These are phyloP conservation scores for Rhodotorula sp. DNA, from an alignment of 1,284 basidiomycete genomes.

Conservation along the genomic window DNA sequence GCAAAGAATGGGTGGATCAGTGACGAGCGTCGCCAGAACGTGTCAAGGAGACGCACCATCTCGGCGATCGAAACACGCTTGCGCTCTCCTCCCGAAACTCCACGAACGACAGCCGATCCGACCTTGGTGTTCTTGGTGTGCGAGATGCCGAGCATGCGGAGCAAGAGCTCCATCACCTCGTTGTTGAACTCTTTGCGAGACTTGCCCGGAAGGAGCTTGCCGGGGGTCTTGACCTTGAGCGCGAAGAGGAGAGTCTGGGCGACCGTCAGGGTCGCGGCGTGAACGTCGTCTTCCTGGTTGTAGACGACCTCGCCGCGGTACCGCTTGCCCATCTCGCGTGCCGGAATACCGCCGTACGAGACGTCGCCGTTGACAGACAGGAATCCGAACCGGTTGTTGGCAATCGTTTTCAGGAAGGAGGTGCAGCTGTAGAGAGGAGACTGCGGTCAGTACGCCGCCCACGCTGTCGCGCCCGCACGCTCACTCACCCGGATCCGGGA, in stretches of 20 bases:
- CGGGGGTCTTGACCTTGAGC: constrained; percentile 57
- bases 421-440: constrained; percentile 42
- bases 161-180: constrained; percentile 57
- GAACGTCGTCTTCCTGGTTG: constrained; percentile 56
- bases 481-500: constrained; percentile 46
- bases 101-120: constrained; percentile 29
- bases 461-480: not conserved
- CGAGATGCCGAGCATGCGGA: constrained; percentile 62
- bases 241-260: constrained; percentile 60
- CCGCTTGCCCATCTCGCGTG: constrained; percentile 55
- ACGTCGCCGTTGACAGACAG: constrained; percentile 56
- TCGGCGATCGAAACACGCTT: constrained; percentile 64
- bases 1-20: not conserved
- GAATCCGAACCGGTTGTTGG: constrained; percentile 48
- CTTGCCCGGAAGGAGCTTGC: constrained; percentile 56
- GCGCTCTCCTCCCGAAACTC: constrained; percentile 51
- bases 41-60: constrained; percentile 50
- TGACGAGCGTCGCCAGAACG: not conserved
- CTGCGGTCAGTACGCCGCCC: not conserved
- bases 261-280: constrained; percentile 63
- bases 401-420: constrained; percentile 51
- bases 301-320: constrained; percentile 68
- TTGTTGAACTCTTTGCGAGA: constrained; percentile 55
- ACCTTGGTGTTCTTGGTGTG: constrained; percentile 60
- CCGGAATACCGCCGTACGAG: constrained; percentile 59